Base-by-base conservation (phyloP, 805 yeast genomes). In the Myxozyma geophila region DNA sequence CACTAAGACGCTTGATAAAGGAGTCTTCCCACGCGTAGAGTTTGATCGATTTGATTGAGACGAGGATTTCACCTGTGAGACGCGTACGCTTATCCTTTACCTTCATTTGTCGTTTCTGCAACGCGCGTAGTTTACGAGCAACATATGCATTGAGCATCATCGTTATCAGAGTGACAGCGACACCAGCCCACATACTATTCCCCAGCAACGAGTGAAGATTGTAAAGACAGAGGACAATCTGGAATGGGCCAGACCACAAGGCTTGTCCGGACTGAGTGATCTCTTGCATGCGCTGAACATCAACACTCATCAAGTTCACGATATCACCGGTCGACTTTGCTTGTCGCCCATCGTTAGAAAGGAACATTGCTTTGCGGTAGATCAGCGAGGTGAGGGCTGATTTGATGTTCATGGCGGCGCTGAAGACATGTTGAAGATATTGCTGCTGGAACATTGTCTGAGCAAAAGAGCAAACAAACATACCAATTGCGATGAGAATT, bases 11-110 rank as follows among this genome's bases (percentile, higher is more conserved):
- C 33, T 80, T 82, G 70, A 84, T 83, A 74, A 91, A 91, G 4
- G 98, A 96, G 23, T 75, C 78, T 77, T 95, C 99, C 99, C 99
- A 95, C 0, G 95, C 96, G 72, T 93, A 95, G 54, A 95, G 81
- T 74, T 95, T 95, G 74, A 95, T 80, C 3, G 97, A 90, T 77
- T 92, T 93, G 74, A 95, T 90, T 71, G 92, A 92, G 75, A 90
- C 90, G 74, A 93, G 81, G 58, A 93, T 89, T 74, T 93, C 98
- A 66, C 90, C 86, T 59, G 91, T 88, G 49, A 92, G 80, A 69
- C 97, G 86, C 6, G 97, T 89, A 79, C 99, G 87, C 75, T 87
- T 89, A 77, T 95, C 99, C 74, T 95, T 93, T 35, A 93, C 88
- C 67, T 83, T 83, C 98, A 93, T 93, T 76, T 91, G 97, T 5